These are phyloP conservation scores for Cercospora sp. DNA, from an alignment of 2,329 filamentous ascomycete genomes.

Conservation along the genomic window DNA sequence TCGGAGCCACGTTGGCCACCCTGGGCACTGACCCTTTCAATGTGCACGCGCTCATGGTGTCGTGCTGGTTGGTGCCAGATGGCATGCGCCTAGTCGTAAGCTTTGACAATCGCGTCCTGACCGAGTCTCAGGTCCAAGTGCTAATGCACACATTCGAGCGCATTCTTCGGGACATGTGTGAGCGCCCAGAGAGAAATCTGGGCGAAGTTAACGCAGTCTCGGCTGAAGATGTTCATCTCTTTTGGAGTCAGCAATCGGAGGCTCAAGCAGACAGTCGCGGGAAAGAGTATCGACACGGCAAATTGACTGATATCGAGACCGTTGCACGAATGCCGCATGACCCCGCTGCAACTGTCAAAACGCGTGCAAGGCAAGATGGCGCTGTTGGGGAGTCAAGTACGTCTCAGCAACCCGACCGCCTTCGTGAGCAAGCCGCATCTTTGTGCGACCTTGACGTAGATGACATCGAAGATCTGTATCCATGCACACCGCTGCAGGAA, in stretches of 20 bases:
- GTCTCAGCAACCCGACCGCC: background rate
- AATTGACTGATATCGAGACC: background rate
- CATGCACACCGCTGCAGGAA: constrained; percentile 34
- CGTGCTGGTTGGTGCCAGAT: background rate
- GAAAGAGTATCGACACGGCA: background rate
- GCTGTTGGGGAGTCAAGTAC: background rate
- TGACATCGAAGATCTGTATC: constrained; percentile 53
- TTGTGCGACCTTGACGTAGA: background rate
- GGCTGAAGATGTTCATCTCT: background rate
- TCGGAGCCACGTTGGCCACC: background rate
- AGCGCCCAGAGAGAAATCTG: background rate
- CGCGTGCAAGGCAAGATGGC: background rate
- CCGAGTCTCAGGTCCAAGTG: background rate
- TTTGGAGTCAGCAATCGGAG: constrained; percentile 5
- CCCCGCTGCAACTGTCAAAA: background rate
- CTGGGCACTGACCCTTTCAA: constrained; percentile 11
- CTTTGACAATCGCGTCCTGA: constrained; percentile 10
- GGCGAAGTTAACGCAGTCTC: background rate
- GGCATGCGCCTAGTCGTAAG: background rate
- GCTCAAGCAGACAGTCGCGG: background rate
- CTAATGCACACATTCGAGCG: constrained; percentile 6
- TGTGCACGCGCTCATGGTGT: constrained; percentile 4
- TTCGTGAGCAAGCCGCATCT: background rate
- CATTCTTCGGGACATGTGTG: background rate
- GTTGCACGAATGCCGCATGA: background rate